phyloP scores from a whole-genome alignment of 352 stramenopile species.

The Phytopythium kandeliae region DNA sequence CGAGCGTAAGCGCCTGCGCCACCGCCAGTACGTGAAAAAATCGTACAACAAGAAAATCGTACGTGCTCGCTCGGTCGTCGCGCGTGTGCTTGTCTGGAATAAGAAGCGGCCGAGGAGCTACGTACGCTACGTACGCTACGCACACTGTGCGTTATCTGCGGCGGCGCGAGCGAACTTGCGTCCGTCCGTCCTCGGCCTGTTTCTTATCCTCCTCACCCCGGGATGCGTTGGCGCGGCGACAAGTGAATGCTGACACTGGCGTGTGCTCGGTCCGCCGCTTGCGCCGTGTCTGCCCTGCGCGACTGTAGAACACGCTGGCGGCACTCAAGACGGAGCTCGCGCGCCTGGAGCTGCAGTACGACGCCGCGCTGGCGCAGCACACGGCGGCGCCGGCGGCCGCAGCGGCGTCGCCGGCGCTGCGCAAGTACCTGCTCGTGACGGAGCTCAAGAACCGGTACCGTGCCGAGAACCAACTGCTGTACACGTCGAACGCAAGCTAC shows the following conservation, averaged over 20 bases:
- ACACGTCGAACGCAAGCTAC: constrained; percentile 35
- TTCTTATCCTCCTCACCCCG: too few species aligned
- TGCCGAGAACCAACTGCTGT: constrained; percentile 51
- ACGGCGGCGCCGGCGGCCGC: not conserved
- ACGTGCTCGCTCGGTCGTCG: constrained; percentile 14
- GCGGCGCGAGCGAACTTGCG: too few species aligned
- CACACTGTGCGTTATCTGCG: too few species aligned
- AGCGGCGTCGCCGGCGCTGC: constrained; percentile 18
- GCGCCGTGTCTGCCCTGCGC: too few species aligned
- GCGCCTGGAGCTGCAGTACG: constrained; percentile 39
- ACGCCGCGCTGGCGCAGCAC: constrained; percentile 18
- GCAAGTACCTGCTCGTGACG: constrained; percentile 38
- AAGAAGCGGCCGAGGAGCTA: not conserved
- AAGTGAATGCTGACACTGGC: not conserved
- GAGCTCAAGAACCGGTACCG: constrained; percentile 40
- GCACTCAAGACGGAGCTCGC: constrained; percentile 41
- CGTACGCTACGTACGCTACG: too few species aligned
- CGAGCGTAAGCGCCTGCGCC: constrained; percentile 51
- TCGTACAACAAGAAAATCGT: constrained; percentile 75
- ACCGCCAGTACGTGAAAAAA: constrained; percentile 64
- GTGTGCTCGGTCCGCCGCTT: not conserved
- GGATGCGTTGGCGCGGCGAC: not conserved
- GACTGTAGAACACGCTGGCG: constrained; percentile 43
- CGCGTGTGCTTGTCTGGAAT: not conserved
- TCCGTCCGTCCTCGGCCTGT: too few species aligned